These are phyloP conservation scores for Auricularia sp. DNA, from an alignment of 768 basidiomycete species.

Conservation along the genomic window DNA sequence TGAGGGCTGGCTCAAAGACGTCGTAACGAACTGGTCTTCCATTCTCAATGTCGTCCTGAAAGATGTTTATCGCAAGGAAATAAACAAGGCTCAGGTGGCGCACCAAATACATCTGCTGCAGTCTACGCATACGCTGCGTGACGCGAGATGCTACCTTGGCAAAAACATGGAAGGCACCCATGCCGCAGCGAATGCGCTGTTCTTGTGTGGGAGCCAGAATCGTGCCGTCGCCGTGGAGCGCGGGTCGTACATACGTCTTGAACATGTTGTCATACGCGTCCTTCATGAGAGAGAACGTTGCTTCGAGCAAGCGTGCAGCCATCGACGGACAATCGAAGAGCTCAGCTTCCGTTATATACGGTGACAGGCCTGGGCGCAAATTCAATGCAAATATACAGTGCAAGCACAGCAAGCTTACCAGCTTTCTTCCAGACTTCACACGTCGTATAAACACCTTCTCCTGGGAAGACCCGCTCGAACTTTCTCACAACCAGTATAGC, in stretches of 20 bases:
- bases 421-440: background rate
- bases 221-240: background rate
- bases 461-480: background rate
- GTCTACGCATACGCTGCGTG: background rate
- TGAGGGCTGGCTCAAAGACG: background rate
- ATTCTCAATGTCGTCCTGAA: background rate
- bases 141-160: background rate
- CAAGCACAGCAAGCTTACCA: background rate
- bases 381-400: background rate
- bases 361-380: background rate
- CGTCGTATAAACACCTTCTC: background rate
- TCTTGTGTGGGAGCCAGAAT: background rate
- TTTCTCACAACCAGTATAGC: background rate
- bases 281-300: background rate
- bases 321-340: background rate
- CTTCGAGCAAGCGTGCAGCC: background rate
- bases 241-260: background rate
- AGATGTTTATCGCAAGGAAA: background rate
- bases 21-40: background rate
- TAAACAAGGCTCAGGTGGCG: background rate
- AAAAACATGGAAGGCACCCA: background rate
- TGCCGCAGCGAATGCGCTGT: background rate
- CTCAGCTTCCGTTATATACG: background rate
- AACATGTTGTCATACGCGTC: background rate
- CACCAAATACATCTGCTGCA: background rate